Percentiles rank a stretch among this genome's conserved stretches.
Evolutionary conservation across 2,329 filamentous ascomycete species (phyloP).

Genomic region (Curvularia sp.): DNA sequence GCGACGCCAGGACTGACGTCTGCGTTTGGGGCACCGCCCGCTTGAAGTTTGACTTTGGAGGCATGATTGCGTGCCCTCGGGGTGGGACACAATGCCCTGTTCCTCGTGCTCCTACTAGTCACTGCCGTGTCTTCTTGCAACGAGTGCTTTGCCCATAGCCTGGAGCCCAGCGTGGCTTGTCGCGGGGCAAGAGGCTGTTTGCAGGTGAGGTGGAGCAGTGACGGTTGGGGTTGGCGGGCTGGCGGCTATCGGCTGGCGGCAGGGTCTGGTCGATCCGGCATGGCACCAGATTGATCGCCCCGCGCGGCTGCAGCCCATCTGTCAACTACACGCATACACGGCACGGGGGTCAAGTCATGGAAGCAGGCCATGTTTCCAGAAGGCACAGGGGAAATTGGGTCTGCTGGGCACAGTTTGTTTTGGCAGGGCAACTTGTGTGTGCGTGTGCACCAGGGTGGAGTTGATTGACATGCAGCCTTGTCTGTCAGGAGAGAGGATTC

Average conservation of each 20-base stretch:
- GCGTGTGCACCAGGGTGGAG: background rate
- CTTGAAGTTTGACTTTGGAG: conserved; percentile 59
- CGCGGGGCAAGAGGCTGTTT: conserved; percentile 15
- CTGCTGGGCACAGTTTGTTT: background rate
- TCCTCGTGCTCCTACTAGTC: background rate
- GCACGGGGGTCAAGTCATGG: background rate
- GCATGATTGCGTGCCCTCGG: conserved; percentile 26
- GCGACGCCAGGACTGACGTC: conserved; percentile 70
- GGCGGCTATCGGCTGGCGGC: conserved; percentile 14
- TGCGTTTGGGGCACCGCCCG: conserved; percentile 48
- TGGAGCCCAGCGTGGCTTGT: conserved; percentile 12
- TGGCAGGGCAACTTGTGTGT: background rate
- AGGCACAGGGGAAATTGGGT: background rate
- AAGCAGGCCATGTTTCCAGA: conserved; percentile 1
- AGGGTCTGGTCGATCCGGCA: conserved; percentile 21
- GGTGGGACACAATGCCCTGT: background rate
- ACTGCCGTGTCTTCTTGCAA: background rate
- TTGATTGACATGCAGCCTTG: background rate
- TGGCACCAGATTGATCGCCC: conserved; percentile 18
- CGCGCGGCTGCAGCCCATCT: conserved; percentile 9
- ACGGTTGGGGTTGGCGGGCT: conserved; percentile 3
- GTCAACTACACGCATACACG: conserved; percentile 1
- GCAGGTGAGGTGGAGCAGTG: conserved; percentile 19
- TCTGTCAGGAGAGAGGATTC: background rate
- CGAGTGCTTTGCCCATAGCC: conserved; percentile 15